Base-by-base conservation (phyloP, 129 eudicot genomes). In the Saussurea involucrata region DNA sequence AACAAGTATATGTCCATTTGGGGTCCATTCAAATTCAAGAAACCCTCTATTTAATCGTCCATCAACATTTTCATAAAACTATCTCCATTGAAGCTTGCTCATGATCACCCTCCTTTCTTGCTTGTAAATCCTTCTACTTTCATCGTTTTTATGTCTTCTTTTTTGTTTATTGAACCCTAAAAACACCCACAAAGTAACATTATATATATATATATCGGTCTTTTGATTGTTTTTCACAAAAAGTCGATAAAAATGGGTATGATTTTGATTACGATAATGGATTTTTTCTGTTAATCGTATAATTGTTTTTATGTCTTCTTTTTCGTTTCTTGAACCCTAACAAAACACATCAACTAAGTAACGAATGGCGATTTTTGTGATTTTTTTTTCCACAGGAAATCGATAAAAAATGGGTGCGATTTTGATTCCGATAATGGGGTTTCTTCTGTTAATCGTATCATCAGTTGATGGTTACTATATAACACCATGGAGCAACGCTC, bases 401-500 rank as follows among this genome's bases (percentile, higher is more conserved):
- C 11, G 37, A 4, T 18, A 64, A 32, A 75, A 67, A 68, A 73
- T 72, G 80, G 63, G 83, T 28, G 27, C 1, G 34, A 72, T 71
- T 46, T 58, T 73, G 49, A 61, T 86, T 40, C 33, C 63, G 8
- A 6, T 86, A 4, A 29, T 77, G 76, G 66, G 79, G 11, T 73
- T 86, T 77, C 77, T 82, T 46, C 71, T 88, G 40, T 60, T 60
- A 9, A 18, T 85, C 40, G 25, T 76, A 24, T 73, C 85, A 31
- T 72, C 88, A 24, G 88, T 83, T 69, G 71, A 83, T 70, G 97
- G 88, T 15, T 88, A 88, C 66, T 82, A 91, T 73, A 57, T 74
- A 74, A 81, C 90, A 17, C 94, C 90, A 57, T 91, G 97, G 97
- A 87, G 84, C 72, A 83, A 85, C 66, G 97, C 95, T 65, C 97